A percentile compares a stretch with the other conserved stretches of the same genome.
Evolutionary conservation across 352 stramenopile genomes (phyloP).

Genomic region (Pythium dissotocum): DNA sequence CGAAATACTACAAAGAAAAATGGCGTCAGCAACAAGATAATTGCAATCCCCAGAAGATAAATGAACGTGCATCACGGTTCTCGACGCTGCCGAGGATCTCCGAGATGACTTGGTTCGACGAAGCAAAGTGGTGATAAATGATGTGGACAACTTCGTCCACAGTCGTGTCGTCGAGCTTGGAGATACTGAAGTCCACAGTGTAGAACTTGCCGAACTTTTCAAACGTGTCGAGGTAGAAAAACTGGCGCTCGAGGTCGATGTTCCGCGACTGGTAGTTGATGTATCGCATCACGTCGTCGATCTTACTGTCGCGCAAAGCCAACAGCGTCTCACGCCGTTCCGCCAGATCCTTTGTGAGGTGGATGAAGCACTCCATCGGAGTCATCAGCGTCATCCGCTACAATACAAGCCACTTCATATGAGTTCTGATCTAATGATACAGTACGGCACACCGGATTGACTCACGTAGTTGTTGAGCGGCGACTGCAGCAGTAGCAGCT

Average conservation of each 20-base stretch:
- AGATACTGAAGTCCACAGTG: slow-evolving; percentile 69
- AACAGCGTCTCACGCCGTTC: slow-evolving; percentile 44
- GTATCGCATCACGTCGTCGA: slow-evolving; percentile 41
- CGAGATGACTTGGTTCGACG: slow-evolving; percentile 51
- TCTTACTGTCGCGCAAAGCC: slow-evolving; percentile 48
- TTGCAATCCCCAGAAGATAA: too few species aligned
- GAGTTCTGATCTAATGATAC: neutral
- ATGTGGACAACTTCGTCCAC: slow-evolving; percentile 47
- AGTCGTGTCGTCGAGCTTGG: slow-evolving; percentile 42
- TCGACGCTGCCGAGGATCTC: slow-evolving; percentile 55
- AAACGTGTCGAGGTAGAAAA: slow-evolving; percentile 70
- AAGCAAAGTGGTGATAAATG: slow-evolving; percentile 62
- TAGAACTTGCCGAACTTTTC: slow-evolving; percentile 70
- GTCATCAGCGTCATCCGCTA: slow-evolving; percentile 66
- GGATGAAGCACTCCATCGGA: slow-evolving; percentile 67
- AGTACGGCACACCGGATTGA: neutral
- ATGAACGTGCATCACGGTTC: slow-evolving; percentile 42
- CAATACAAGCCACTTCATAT: slow-evolving; percentile 1
- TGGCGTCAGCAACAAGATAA: too few species aligned
- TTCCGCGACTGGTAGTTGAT: slow-evolving; percentile 47
- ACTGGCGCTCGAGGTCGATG: slow-evolving; percentile 57
- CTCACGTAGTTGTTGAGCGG: slow-evolving; percentile 62
- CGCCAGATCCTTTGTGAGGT: slow-evolving; percentile 40
- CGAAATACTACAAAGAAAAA: neutral
- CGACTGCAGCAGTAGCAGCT: slow-evolving; percentile 41